These are phyloP conservation scores for Cryptococcus sp. DNA, from an alignment of 1,284 basidiomycete genomes.

Conservation along the genomic window DNA sequence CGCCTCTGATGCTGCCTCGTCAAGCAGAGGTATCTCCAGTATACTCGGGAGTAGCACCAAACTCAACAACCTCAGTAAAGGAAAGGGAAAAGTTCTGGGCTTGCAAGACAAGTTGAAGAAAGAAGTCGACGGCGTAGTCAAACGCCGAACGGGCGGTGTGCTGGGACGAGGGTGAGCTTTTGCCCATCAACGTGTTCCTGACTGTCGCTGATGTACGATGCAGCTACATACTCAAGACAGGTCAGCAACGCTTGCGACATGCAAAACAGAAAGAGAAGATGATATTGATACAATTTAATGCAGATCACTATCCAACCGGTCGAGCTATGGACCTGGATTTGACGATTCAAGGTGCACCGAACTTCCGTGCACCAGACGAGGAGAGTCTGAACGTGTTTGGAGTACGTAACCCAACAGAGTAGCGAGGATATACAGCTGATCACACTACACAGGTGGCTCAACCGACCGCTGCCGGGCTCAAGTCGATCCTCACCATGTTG, in stretches of 20 bases:
- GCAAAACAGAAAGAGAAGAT: conserved; percentile 4
- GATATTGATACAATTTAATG: conserved; percentile 3
- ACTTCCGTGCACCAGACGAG: conserved; percentile 80
- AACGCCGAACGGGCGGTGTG: conserved; percentile 83
- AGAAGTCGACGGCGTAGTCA: conserved; percentile 65
- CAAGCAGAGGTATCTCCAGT: neutral
- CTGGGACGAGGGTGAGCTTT: conserved; percentile 65
- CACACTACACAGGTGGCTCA: conserved; percentile 64
- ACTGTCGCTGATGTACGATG: neutral
- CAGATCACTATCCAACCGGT: conserved; percentile 80
- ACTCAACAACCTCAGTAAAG: conserved; percentile 11
- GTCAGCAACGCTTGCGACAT: conserved; percentile 31
- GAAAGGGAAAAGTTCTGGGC: conserved; percentile 30
- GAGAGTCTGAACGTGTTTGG: conserved; percentile 85
- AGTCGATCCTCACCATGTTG: conserved; percentile 86
- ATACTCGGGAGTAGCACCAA: neutral
- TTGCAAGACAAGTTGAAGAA: conserved; percentile 41
- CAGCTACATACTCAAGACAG: conserved; percentile 83
- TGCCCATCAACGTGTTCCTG: neutral
- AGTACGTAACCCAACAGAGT: conserved; percentile 40
- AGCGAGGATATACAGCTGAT: neutral
- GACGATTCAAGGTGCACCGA: conserved; percentile 87
- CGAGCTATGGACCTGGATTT: conserved; percentile 88
- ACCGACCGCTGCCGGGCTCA: conserved; percentile 87
- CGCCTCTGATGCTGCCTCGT: conserved; percentile 7